Evolutionary conservation across 1,139 yeast species (phyloP).

Genomic region (Yamadazyma buinensis): DNA sequence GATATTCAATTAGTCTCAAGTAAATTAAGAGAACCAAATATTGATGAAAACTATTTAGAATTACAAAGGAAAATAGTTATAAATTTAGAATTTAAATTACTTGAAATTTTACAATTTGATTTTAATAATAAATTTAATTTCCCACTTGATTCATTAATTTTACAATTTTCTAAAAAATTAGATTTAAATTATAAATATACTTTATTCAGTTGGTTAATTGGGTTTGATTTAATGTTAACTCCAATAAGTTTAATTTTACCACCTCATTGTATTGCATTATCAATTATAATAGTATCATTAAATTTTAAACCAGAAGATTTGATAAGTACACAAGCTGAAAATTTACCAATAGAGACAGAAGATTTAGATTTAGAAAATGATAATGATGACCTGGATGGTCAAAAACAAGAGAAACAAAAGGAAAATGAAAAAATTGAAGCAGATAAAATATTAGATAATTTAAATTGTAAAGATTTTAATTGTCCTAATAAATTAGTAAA

Average conservation of each 20-base stretch:
- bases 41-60: conserved; percentile 31
- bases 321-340: conserved; percentile 25
- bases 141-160: conserved; percentile 61
- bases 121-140: conserved; percentile 53
- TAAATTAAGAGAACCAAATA: conserved; percentile 32
- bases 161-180: conserved; percentile 61
- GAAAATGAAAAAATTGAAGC: no score
- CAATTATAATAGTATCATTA: conserved; percentile 46
- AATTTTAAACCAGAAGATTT: conserved; percentile 40
- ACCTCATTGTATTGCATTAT: conserved; percentile 76
- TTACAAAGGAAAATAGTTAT: conserved; percentile 51
- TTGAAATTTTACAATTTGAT: conserved; percentile 74
- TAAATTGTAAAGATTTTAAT: conserved; percentile 40
- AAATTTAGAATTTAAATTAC: conserved; percentile 62
- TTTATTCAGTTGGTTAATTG: conserved; percentile 68
- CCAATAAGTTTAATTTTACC: conserved; percentile 71
- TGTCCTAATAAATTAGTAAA: conserved; percentile 53
- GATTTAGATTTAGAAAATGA: no score
- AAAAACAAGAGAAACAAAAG: no score
- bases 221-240: conserved; percentile 72
- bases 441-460: conserved; percentile 16
- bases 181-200: conserved; percentile 43
- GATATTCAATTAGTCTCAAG: conserved; percentile 52
- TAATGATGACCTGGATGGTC: conserved; percentile 14
- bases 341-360: no score